phyloP scores from a whole-genome alignment of 1,139 yeast genomes.

The Zygoascus hellenicus region DNA sequence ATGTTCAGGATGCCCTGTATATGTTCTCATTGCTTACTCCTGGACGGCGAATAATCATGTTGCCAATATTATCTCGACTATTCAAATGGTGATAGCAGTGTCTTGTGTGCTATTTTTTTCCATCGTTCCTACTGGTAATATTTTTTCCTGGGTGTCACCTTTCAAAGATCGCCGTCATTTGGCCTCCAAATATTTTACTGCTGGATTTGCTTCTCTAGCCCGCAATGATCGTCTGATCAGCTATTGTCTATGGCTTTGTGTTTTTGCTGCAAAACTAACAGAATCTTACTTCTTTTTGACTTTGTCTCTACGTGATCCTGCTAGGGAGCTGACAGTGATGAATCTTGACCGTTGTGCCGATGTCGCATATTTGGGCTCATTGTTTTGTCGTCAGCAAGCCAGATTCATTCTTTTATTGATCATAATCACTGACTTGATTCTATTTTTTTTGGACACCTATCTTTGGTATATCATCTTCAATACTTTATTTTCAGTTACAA shows the following conservation, averaged over 20 bases:
- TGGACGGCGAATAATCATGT: slow-evolving; percentile 46
- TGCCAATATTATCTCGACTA: slow-evolving; percentile 49
- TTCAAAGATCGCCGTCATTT: slow-evolving; percentile 21
- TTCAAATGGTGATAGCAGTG: slow-evolving; percentile 57
- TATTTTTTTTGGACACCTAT: slow-evolving; percentile 80
- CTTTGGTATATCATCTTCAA: slow-evolving; percentile 85
- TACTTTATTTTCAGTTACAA: slow-evolving; percentile 61
- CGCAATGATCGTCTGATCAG: slow-evolving; percentile 53
- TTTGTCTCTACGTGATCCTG: slow-evolving; percentile 71
- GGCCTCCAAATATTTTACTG: slow-evolving; percentile 39
- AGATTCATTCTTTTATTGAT: slow-evolving; percentile 50
- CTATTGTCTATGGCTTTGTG: slow-evolving; percentile 57
- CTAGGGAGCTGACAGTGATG: slow-evolving; percentile 58
- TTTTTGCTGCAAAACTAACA: slow-evolving; percentile 63
- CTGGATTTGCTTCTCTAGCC: slow-evolving; percentile 50
- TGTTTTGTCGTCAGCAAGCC: slow-evolving; percentile 58
- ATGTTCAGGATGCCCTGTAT: slow-evolving; percentile 58
- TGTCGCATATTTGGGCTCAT: slow-evolving; percentile 45
- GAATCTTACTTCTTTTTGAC: slow-evolving; percentile 82
- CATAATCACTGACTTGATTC: slow-evolving; percentile 52
- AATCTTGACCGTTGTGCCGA: slow-evolving; percentile 58
- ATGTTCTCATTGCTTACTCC: slow-evolving; percentile 45
- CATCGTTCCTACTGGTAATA: slow-evolving; percentile 50
- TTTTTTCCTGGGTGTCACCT: slow-evolving; percentile 35
- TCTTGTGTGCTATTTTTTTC: slow-evolving; percentile 58